Evolutionary conservation across 108 stramenopile genomes (phyloP).

Genomic region (Mediolabrus comicus): DNA sequence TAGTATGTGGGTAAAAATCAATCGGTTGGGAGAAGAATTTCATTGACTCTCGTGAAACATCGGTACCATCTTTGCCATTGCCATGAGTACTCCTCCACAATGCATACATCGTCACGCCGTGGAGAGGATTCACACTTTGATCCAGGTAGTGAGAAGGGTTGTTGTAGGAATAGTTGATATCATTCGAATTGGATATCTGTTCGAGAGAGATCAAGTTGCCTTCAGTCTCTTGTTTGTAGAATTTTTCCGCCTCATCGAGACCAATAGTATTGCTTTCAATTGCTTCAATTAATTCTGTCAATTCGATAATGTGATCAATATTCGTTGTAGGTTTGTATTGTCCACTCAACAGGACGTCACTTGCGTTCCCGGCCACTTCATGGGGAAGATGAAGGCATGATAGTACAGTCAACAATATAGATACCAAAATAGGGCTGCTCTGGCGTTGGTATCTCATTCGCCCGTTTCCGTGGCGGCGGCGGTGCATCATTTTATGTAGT

Average conservation of each 20-base stretch:
- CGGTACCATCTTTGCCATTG: neutral
- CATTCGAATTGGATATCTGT: neutral
- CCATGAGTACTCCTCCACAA: constrained; percentile 21
- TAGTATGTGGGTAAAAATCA: constrained; percentile 32
- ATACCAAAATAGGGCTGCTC: neutral
- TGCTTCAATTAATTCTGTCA: neutral
- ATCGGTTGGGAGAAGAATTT: constrained; percentile 14
- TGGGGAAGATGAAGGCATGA: neutral
- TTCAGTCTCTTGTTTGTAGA: neutral
- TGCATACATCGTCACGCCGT: constrained; percentile 25
- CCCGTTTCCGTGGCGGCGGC: too few species aligned
- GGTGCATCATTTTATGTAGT: neutral
- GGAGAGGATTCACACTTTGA: constrained; percentile 19
- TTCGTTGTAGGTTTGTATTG: constrained; percentile 36
- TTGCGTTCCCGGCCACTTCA: constrained; percentile 15
- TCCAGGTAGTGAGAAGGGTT: neutral
- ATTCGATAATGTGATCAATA: constrained; percentile 19
- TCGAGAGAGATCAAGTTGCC: neutral
- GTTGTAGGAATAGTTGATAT: neutral
- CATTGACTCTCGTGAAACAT: constrained; percentile 5
- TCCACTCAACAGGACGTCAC: constrained; percentile 22
- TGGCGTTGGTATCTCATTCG: neutral
- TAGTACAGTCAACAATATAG: neutral
- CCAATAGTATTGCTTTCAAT: neutral
- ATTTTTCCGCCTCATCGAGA: neutral